phyloP scores from a whole-genome alignment of 495 filamentous ascomycete species.

The Talaromyces proteolyticus region DNA sequence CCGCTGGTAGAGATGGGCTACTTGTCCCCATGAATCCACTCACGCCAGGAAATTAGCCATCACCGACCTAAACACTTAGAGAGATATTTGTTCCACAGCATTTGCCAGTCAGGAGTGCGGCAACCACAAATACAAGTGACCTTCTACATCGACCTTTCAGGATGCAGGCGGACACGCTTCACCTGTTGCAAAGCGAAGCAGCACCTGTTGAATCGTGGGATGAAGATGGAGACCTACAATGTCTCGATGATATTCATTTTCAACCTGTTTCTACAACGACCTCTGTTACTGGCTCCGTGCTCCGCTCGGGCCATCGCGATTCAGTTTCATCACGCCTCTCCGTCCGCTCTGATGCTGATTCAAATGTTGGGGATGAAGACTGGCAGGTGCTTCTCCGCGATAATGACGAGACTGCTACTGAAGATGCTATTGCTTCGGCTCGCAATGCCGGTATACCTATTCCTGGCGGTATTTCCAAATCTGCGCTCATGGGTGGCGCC shows the following conservation, averaged over 20 bases:
- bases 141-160: not conserved
- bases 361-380: conserved; percentile 71
- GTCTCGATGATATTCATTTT: conserved; percentile 64
- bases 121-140: too few species aligned
- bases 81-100: too few species aligned
- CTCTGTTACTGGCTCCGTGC: conserved; percentile 41
- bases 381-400: conserved; percentile 73
- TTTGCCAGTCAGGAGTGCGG: too few species aligned
- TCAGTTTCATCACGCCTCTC: conserved; percentile 74
- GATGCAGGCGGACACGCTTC: conserved; percentile 56
- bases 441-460: conserved; percentile 88
- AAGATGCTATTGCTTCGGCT: conserved; percentile 81
- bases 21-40: too few species aligned
- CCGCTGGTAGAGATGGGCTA: not conserved
- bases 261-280: conserved; percentile 57
- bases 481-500: conserved; percentile 88
- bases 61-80: too few species aligned
- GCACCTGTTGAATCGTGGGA: conserved; percentile 80
- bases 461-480: conserved; percentile 81
- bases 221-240: conserved; percentile 75
- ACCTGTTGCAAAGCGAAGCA: conserved; percentile 46
- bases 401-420: conserved; percentile 71
- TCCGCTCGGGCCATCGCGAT: conserved; percentile 55
- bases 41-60: too few species aligned
- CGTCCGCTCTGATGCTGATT: conserved; percentile 74